A percentile compares a stretch with the other conserved stretches of the same genome.
Evolutionary conservation across 441 rosid species (phyloP).

Genomic region (Gossypium davidsonii): DNA sequence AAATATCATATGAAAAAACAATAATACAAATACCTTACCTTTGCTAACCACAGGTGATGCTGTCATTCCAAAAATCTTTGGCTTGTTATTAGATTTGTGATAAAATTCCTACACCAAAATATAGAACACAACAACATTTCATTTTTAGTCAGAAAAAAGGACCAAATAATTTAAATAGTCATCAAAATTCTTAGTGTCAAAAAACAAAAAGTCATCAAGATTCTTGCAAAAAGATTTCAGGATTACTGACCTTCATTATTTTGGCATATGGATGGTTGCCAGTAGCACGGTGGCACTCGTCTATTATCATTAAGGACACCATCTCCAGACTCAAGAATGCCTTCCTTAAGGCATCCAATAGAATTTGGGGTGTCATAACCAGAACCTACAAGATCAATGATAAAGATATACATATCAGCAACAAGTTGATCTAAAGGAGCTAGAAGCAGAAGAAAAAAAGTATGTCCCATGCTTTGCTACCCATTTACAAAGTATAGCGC

Average conservation of each 20-base stretch:
- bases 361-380: conserved; percentile 91
- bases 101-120: conserved; percentile 65
- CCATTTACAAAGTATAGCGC: neutral
- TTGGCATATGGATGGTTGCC: conserved; percentile 75
- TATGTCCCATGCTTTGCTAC: neutral
- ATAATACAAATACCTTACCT: conserved; percentile 38
- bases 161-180: neutral
- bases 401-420: neutral
- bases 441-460: neutral
- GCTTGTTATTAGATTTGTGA: conserved; percentile 49
- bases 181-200: neutral
- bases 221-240: conserved; percentile 8
- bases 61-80: conserved; percentile 91
- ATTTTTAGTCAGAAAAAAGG: neutral
- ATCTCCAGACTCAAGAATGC: conserved; percentile 53
- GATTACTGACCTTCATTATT: conserved; percentile 64
- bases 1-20: conserved; percentile 5
- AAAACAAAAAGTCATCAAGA: neutral
- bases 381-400: conserved; percentile 43
- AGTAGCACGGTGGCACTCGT: conserved; percentile 81
- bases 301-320: conserved; percentile 60
- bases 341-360: conserved; percentile 69
- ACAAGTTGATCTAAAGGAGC: neutral
- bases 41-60: conserved; percentile 53
- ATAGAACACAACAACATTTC: conserved; percentile 6